These are phyloP conservation scores for Aschersonia sp. DNA, from an alignment of 2,329 filamentous ascomycete genomes.

Conservation along the genomic window DNA sequence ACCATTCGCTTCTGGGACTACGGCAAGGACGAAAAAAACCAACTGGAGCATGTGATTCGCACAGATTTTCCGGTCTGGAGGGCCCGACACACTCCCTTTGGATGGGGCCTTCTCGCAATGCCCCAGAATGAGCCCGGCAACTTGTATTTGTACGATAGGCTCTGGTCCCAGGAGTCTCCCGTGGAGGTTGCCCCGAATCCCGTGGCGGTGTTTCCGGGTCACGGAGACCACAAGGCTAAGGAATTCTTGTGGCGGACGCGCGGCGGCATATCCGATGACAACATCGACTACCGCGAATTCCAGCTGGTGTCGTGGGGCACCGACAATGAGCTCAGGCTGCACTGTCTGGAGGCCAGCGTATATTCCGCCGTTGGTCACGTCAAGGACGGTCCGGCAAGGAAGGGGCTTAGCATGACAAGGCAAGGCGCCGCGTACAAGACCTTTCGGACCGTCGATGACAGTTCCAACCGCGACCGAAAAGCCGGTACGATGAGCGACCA, in stretches of 20 bases:
- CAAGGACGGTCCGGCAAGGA: slow-evolving; percentile 50
- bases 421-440: slow-evolving; percentile 75
- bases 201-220: slow-evolving; percentile 44
- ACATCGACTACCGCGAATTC: slow-evolving; percentile 75
- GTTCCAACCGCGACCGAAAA: slow-evolving; percentile 40
- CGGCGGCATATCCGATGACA: slow-evolving; percentile 50
- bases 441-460: slow-evolving; percentile 59
- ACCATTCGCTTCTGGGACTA: slow-evolving; percentile 94
- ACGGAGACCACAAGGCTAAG: slow-evolving; percentile 59
- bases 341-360: slow-evolving; percentile 52
- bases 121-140: slow-evolving; percentile 78
- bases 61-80: slow-evolving; percentile 85
- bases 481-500: slow-evolving; percentile 48
- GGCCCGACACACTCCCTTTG: slow-evolving; percentile 83
- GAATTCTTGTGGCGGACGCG: slow-evolving; percentile 84
- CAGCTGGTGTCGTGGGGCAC: slow-evolving; percentile 89
- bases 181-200: slow-evolving; percentile 31
- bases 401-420: slow-evolving; percentile 60
- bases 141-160: slow-evolving; percentile 69
- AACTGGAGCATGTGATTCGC: slow-evolving; percentile 61
- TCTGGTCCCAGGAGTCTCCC: slow-evolving; percentile 28
- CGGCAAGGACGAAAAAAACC: slow-evolving; percentile 41
- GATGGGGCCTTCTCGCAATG: slow-evolving; percentile 76
- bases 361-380: slow-evolving; percentile 58
- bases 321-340: slow-evolving; percentile 68